These are phyloP conservation scores for Dorcoceras hygrometricum DNA, from an alignment of 257 asterid species.

Conservation along the genomic window DNA sequence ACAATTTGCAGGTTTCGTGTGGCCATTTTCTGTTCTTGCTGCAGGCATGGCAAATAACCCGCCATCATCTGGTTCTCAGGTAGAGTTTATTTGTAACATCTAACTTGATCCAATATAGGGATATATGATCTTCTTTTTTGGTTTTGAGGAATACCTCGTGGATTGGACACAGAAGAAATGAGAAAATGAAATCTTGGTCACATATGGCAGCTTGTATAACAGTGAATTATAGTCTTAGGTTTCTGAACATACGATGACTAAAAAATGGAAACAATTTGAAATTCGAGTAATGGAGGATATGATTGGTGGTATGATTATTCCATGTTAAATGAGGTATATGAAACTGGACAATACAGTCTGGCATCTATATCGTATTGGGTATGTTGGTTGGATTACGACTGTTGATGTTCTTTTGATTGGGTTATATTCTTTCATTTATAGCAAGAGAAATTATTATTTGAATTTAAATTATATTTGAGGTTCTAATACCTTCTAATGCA, in stretches of 20 bases:
- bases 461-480: background rate
- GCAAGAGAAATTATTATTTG: too few relatives aligned
- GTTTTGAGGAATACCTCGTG: background rate
- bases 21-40: slow-evolving; percentile 27
- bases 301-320: background rate
- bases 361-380: background rate
- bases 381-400: slow-evolving; percentile 7
- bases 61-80: slow-evolving; percentile 86
- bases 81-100: slow-evolving; percentile 21
- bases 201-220: background rate
- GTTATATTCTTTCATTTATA: background rate
- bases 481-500: slow-evolving; percentile 17
- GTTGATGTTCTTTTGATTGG: background rate
- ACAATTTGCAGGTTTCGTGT: slow-evolving; percentile 27
- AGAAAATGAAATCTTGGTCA: background rate
- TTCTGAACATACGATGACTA: background rate
- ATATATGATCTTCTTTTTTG: background rate
- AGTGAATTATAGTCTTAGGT: slow-evolving; percentile 3
- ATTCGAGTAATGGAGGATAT: background rate
- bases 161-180: background rate
- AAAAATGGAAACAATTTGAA: slow-evolving; percentile 1
- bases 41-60: slow-evolving; percentile 65
- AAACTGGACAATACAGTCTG: background rate
- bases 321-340: slow-evolving; percentile 3
- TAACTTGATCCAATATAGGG: slow-evolving; percentile 3